A percentile compares a stretch with the other conserved stretches of the same genome.
These are phyloP conservation scores for Pichia paraexigua DNA, from an alignment of 805 yeast species.

Conservation along the genomic window DNA sequence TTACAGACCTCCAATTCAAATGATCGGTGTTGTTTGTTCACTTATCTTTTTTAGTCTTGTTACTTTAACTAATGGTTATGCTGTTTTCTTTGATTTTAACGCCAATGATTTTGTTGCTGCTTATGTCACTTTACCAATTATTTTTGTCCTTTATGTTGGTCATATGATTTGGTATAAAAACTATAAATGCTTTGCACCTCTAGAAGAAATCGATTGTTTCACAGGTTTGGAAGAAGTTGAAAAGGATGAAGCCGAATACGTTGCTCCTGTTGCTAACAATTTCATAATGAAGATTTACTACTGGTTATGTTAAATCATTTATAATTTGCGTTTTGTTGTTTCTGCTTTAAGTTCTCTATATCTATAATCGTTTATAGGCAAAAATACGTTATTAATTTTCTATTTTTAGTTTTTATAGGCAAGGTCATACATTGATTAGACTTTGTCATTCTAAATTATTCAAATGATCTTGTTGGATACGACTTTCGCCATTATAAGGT, in stretches of 20 bases:
- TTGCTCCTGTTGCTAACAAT: constrained; percentile 35
- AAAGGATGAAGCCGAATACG: constrained; percentile 36
- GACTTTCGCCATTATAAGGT: too few relatives aligned
- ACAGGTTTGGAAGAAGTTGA: constrained; percentile 57
- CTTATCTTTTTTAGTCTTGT: constrained; percentile 43
- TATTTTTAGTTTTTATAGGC: too few relatives aligned
- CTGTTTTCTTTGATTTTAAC: constrained; percentile 51
- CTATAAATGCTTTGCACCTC: constrained; percentile 40
- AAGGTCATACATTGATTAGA: too few relatives aligned
- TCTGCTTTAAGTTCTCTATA: not conserved
- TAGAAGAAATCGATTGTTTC: constrained; percentile 50
- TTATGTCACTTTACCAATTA: constrained; percentile 57
- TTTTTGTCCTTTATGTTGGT: constrained; percentile 45
- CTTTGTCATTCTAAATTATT: too few relatives aligned
- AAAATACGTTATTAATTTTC: too few relatives aligned
- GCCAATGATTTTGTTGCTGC: constrained; percentile 61
- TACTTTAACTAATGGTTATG: constrained; percentile 66
- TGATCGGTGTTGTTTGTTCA: constrained; percentile 46
- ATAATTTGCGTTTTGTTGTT: not conserved
- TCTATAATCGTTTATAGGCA: too few relatives aligned
- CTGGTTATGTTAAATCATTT: constrained; percentile 26
- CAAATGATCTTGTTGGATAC: too few relatives aligned
- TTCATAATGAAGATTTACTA: constrained; percentile 37
- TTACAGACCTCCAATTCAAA: constrained; percentile 48
- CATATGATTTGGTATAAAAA: constrained; percentile 45